Evolutionary conservation across 192 early-diverging fungal species (phyloP), one percentile per base, ranked within the genome.

Genomic region (Haplosporangium gracile): DNA sequence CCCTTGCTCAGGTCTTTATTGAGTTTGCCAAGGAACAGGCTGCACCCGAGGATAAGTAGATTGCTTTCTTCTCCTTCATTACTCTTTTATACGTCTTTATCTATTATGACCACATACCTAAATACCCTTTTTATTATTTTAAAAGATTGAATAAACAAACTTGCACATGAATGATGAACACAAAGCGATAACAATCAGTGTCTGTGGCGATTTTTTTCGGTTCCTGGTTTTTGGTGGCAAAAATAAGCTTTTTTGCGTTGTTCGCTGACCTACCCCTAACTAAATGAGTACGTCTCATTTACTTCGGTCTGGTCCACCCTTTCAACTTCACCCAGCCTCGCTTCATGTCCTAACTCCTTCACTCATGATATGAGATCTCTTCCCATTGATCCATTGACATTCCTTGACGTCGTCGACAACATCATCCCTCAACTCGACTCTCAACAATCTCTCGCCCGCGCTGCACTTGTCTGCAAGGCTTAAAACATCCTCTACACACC

Each of bases 1-100:
- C 91, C 1, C 76, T 94, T 40, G 92, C 93, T 47, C 89, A 93
- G 70, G 91, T 93, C n/a, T 94, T 94, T 82, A 88, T 94, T 49
- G 86, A 90, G 68, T 89, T 94, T 90, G 93, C 91, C 5, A 90
- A 92, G 79, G 76, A 82, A 39, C 91, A 92, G 72, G 78, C 83
- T 24, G 60, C 78, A 1, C 83, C 83, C 9, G 83, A 79, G 38
- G 83, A 85, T 65, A 72, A 70, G 40, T 78, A 80, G 11, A 29
- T 68, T 47, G 32, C 13, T 40, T 24, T 11, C 55, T 24, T 29
- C 26, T 18, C 10, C 16, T 2, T 70, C 43, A 7, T 39, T 38
- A 8, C 11, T 29, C 15, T 39, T 65, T 76, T 15, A 10, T 7
- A 24, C 11, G 43, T 11, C 24, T 38, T 42, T 73, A 40, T 73